Evolutionary conservation across 257 asterid species (phyloP), one percentile per base, ranked within the genome.

Genomic region (Jaltomata sinuosa): DNA sequence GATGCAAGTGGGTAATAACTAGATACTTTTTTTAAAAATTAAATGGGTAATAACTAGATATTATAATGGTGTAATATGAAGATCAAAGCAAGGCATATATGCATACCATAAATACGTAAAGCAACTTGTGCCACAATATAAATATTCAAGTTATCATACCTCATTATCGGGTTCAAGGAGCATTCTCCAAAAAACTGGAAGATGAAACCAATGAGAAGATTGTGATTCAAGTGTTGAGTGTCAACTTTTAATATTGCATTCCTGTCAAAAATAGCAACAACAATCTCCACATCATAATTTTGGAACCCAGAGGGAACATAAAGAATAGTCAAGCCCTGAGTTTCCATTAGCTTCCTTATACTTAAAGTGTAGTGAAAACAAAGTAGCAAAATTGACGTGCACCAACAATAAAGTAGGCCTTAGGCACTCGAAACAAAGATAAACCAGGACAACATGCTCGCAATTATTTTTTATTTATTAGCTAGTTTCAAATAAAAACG

Each of bases 151-250:
- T 8, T 19, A 32, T 27, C 79, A 19, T 86, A 96, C 99, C 96
- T 96, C 93, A 84, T 88, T 83, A 78, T 40, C 36, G 83, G 95
- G 90, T 21, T 90, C 90, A n/a, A 94, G 86, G 50, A 89, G 90
- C 74, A 96, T 87, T 95, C 99, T 38, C 98, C 99, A 18, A 95
- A 92, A 89, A 95, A 95, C 86, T 95, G 98, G 83, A 91, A 93
- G 74, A 93, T 83, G n/a, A 97, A 94, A 77, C 97, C 96, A 19
- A 79, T 8, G 11, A 92, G 93, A 84, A 95, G 88, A 87, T 86
- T 92, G 91, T 94, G 85, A 53, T 71, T 89, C 89, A 93, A 85
- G 90, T 86, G 90, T 84, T 91, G 93, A 1, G 94, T 92, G 81
- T 92, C 93, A 6, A 94, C 87, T 88, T 87, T 91, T 81, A 95